Percentiles rank a stretch among this genome's conserved stretches.
phyloP scores from a whole-genome alignment of 2,329 filamentous ascomycete genomes.

The Xylaria sp. region DNA sequence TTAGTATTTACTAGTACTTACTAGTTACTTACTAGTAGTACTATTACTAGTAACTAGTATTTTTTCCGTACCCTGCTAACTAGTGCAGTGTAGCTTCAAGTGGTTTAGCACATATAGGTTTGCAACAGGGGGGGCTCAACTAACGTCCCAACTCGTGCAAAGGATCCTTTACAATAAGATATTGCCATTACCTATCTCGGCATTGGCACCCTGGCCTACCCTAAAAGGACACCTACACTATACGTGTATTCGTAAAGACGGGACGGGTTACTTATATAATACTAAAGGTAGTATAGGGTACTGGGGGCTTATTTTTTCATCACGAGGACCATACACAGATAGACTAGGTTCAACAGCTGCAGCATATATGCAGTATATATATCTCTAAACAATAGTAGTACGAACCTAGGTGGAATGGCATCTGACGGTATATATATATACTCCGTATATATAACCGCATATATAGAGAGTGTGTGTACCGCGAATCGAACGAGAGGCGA shows the following conservation, averaged over 20 bases:
- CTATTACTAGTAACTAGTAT: too few species aligned
- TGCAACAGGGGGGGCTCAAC: background rate
- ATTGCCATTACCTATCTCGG: constrained; percentile 18
- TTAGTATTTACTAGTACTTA: too few species aligned
- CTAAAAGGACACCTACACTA: background rate
- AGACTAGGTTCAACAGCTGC: background rate
- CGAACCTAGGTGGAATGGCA: too few species aligned
- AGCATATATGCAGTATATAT: too few species aligned
- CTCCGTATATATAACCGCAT: too few species aligned
- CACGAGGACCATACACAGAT: background rate
- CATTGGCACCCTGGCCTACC: constrained; percentile 3
- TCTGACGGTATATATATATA: too few species aligned
- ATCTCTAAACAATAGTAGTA: too few species aligned
- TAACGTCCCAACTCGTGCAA: background rate
- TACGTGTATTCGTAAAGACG: background rate
- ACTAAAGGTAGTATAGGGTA: background rate
- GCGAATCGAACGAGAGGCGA: background rate
- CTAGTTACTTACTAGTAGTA: too few species aligned
- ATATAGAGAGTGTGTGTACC: background rate
- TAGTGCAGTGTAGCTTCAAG: background rate
- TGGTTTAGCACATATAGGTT: background rate
- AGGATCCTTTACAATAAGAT: constrained; percentile 1
- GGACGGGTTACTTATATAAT: background rate
- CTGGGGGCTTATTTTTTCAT: constrained; percentile 2
- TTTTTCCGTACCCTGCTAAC: too few species aligned